phyloP scores from a whole-genome alignment of 2,329 filamentous ascomycete genomes.

The Didymella lethalis region DNA sequence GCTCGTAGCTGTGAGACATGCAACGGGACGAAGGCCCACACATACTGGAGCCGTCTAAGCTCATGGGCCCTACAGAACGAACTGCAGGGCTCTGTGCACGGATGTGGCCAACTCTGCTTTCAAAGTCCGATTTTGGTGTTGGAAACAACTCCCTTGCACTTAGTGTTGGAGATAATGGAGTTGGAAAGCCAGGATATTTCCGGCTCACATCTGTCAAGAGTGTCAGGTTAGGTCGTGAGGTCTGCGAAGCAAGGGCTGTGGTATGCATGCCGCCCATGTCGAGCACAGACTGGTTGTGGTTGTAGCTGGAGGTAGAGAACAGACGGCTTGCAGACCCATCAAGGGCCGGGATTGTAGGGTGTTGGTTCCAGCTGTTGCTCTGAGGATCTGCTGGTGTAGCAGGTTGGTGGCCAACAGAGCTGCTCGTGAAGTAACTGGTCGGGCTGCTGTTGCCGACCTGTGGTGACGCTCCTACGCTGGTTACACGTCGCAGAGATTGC shows the following conservation, averaged over 20 bases:
- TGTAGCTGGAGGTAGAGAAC: background rate
- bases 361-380: background rate
- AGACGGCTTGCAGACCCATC: constrained; percentile 2
- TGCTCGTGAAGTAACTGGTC: constrained; percentile 27
- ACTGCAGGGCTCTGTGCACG: constrained; percentile 23
- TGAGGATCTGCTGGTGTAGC: constrained; percentile 3
- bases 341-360: constrained; percentile 1
- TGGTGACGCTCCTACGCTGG: constrained; percentile 36
- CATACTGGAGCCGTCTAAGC: constrained; percentile 38
- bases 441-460: constrained; percentile 23
- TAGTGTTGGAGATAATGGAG: constrained; percentile 40
- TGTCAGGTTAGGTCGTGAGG: constrained; percentile 27
- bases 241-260: constrained; percentile 8
- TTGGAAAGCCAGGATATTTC: constrained; percentile 46
- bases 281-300: constrained; percentile 21
- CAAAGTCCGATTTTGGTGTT: constrained; percentile 35
- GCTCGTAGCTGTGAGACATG: constrained; percentile 25
- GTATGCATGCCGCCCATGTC: constrained; percentile 29
- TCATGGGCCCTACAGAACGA: constrained; percentile 33
- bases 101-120: constrained; percentile 22
- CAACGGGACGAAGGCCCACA: constrained; percentile 29
- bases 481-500: constrained; percentile 42
- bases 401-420: constrained; percentile 21
- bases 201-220: constrained; percentile 40
- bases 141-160: constrained; percentile 41